Evolutionary conservation across 1,284 basidiomycete genomes (phyloP).

Genomic region (Abortiporus biennis): DNA sequence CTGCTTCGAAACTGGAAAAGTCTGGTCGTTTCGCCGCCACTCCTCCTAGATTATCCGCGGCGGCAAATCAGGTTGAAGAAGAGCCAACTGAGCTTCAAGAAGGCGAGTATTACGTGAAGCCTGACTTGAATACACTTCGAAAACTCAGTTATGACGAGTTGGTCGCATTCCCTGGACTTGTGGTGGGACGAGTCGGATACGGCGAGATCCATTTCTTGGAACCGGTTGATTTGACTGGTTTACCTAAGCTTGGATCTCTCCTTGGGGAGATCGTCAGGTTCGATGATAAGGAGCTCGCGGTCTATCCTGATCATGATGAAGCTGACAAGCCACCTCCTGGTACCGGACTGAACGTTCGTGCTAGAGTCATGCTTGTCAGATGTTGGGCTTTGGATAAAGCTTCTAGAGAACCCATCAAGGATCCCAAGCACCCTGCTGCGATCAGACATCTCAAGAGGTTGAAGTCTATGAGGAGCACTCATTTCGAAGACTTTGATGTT

Average conservation of each 20-base stretch:
- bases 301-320: constrained; percentile 87
- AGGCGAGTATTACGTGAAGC: constrained; percentile 88
- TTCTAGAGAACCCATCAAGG: constrained; percentile 86
- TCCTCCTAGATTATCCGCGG: constrained; percentile 12
- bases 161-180: constrained; percentile 63
- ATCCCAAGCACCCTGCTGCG: constrained; percentile 67
- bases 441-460: constrained; percentile 81
- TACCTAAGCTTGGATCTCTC: constrained; percentile 76
- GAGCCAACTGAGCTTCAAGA: constrained; percentile 47
- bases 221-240: constrained; percentile 87
- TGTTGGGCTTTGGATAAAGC: constrained; percentile 94
- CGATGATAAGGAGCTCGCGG: constrained; percentile 86
- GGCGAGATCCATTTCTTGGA: constrained; percentile 90
- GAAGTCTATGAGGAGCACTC: constrained; percentile 81
- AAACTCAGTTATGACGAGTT: constrained; percentile 70
- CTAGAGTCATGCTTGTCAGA: constrained; percentile 72
- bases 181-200: constrained; percentile 87
- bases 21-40: constrained; percentile 40
- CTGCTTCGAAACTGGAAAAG: constrained; percentile 27
- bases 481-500: constrained; percentile 80
- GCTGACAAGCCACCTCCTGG: constrained; percentile 79
- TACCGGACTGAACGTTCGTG: constrained; percentile 85
- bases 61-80: constrained; percentile 11
- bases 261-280: constrained; percentile 88
- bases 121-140: constrained; percentile 67